Evolutionary conservation across 805 yeast species (phyloP).

Genomic region (Candida yuanshanica): DNA sequence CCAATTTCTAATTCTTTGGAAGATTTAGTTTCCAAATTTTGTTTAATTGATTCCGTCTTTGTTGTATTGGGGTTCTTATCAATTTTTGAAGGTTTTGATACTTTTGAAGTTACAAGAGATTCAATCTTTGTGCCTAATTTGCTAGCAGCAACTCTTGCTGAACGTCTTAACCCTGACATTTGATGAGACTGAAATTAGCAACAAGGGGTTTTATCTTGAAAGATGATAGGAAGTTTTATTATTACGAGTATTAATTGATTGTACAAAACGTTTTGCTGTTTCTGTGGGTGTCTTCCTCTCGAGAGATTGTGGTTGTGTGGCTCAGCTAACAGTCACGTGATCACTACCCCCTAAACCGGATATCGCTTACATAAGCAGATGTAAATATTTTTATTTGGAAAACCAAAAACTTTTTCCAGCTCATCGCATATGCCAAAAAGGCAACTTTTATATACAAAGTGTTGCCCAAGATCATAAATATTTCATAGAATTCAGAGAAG

Average conservation of each 20-base stretch:
- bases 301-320: too few species aligned
- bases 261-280: too few species aligned
- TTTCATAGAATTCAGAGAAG: background rate
- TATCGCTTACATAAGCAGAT: too few species aligned
- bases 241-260: too few species aligned
- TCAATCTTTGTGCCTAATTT: slow-evolving; percentile 6
- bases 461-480: too few species aligned
- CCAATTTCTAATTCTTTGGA: slow-evolving; percentile 40
- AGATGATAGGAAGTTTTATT: background rate
- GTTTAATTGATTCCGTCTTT: slow-evolving; percentile 3
- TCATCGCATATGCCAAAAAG: background rate
- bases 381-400: too few species aligned
- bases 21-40: background rate
- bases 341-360: too few species aligned
- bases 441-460: background rate
- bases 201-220: background rate
- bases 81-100: slow-evolving; percentile 17
- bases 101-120: slow-evolving; percentile 14
- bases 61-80: background rate
- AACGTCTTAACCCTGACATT: slow-evolving; percentile 10
- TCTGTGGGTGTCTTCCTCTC: too few species aligned
- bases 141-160: slow-evolving; percentile 14
- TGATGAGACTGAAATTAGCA: too few species aligned
- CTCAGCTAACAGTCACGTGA: too few species aligned
- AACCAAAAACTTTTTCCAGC: too few species aligned